phyloP scores from a whole-genome alignment of 805 yeast genomes.

The Pichia rugopelliculosa region DNA sequence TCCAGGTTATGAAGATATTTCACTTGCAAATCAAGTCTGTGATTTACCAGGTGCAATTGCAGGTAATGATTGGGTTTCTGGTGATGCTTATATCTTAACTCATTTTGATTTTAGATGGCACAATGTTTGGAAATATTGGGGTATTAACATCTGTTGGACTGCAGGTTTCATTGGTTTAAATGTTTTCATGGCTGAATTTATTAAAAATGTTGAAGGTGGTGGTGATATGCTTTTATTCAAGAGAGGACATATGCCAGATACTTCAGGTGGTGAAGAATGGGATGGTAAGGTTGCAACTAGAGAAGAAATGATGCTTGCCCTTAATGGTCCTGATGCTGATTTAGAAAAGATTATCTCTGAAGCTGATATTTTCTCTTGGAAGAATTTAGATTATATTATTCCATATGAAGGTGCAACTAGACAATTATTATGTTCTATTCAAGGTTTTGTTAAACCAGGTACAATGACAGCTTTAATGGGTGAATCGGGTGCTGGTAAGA shows the following conservation, averaged over 20 bases:
- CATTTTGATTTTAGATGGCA: constrained; percentile 31
- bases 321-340: constrained; percentile 27
- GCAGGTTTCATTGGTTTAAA: constrained; percentile 31
- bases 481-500: constrained; percentile 58
- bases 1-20: constrained; percentile 40
- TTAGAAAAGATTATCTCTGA: constrained; percentile 33
- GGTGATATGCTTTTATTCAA: constrained; percentile 35
- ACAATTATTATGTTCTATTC: constrained; percentile 35
- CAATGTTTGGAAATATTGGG: constrained; percentile 43
- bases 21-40: constrained; percentile 40
- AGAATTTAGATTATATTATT: constrained; percentile 49
- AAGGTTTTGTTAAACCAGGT: constrained; percentile 44
- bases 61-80: constrained; percentile 22
- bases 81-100: constrained; percentile 31
- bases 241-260: constrained; percentile 33
- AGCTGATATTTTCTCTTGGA: constrained; percentile 60
- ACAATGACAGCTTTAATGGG: constrained; percentile 55
- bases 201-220: constrained; percentile 25
- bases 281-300: constrained; percentile 34
- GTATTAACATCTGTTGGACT: constrained; percentile 42
- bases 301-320: constrained; percentile 24
- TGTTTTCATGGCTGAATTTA: constrained; percentile 27
- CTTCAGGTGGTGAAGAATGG: constrained; percentile 29
- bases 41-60: constrained; percentile 39
- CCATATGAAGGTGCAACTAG: constrained; percentile 38